Percentiles rank a stretch among this genome's conserved stretches.
These are phyloP conservation scores for Paradendryphiella salina DNA, from an alignment of 2,329 filamentous ascomycete species.

Conservation along the genomic window DNA sequence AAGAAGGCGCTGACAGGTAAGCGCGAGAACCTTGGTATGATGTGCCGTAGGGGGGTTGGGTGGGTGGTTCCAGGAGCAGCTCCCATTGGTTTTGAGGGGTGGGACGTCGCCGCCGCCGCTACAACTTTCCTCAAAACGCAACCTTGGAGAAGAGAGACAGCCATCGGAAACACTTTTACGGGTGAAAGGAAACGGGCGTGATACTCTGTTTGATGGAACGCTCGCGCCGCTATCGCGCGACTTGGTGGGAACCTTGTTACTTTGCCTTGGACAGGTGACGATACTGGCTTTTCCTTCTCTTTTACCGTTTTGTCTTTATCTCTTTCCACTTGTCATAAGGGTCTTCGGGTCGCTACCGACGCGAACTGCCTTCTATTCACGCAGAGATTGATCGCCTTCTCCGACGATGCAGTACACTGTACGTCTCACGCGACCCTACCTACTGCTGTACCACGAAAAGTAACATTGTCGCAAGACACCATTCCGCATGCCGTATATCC, in stretches of 20 bases:
- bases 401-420: neutral
- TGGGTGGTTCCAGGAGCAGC: neutral
- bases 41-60: neutral
- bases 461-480: neutral
- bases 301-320: no score
- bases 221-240: neutral
- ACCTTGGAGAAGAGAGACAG: neutral
- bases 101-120: neutral
- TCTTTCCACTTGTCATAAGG: no score
- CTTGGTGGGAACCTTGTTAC: neutral
- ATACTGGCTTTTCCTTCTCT: neutral
- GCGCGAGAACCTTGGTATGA: neutral
- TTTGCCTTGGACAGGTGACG: neutral
- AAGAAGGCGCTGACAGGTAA: no score
- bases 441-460: neutral
- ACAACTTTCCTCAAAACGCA: neutral
- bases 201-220: slow-evolving; percentile 8
- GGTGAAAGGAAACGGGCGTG: slow-evolving; percentile 5
- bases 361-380: no score
- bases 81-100: neutral
- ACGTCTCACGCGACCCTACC: neutral
- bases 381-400: no score
- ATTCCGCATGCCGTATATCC: neutral
- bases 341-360: no score
- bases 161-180: slow-evolving; percentile 7